Base-by-base conservation (phyloP, 257 asterid species). In the Voacanga thouarsii region DNA sequence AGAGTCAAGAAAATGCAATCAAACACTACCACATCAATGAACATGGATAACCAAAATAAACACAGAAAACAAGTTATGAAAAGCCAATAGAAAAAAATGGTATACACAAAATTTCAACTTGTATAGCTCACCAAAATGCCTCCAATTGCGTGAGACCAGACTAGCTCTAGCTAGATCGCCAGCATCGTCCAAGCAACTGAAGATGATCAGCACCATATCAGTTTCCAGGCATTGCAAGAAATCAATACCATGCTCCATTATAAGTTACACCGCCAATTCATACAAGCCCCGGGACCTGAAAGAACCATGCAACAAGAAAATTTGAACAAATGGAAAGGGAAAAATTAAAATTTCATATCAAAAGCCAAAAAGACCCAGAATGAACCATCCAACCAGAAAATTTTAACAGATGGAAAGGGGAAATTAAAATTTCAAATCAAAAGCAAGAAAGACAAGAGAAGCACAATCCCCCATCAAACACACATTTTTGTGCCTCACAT, bases 81-180 rank as follows among this genome's bases (percentile, higher is more conserved):
- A 12, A 1, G 28, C 23, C 18, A 56, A 44, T 9, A 47, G 14
- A 14, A 64, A 67, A 67, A 41, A 67, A 0, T 67, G 37, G 4
- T 56, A 37, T 50, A 19, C 7, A 24, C 19, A 49, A 56, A 64
- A 5, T 0, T 43, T 12, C 0, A 16, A 51, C 43, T 5, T 24
- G 18, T 23, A 26, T 53, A 61, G 76, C 97, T 86, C 81, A 92
- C 98, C 84, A 19, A 80, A 80, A 69, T 68, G 78, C 19, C 56
- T 84, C 91, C 89, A 85, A 49, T 63, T 30, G 41, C 74, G 60
- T 11, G 89, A 85, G 3, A 87, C 87, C 47, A 71, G 19, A 16
- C 78, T 50, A 24, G 86, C 89, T 50, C 85, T 84, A 55, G 79
- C 64, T 44, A 87, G 39, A 79, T 87, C 89, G 18, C 76, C 82